A percentile compares a stretch with the other conserved stretches of the same genome.
Evolutionary conservation across 2,329 filamentous ascomycete species (phyloP).

Genomic region (Leptographium galeiforme): DNA sequence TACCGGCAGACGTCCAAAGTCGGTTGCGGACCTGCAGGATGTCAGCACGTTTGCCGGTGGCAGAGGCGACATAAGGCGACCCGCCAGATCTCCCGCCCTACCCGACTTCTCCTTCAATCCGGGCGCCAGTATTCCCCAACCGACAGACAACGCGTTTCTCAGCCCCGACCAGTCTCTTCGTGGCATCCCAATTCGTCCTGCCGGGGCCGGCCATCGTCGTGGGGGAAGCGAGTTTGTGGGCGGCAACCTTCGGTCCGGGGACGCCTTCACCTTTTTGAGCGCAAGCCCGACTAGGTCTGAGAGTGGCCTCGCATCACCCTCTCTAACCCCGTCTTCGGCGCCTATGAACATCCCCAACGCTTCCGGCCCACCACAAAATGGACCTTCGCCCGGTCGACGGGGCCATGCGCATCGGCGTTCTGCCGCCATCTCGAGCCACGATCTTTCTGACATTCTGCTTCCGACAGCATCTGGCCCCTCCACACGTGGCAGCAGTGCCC

Average conservation of each 20-base stretch:
- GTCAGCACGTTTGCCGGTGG: conserved; percentile 8
- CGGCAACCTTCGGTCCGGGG: conserved; percentile 48
- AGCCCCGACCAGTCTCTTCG: conserved; percentile 39
- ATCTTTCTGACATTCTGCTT: conserved; percentile 57
- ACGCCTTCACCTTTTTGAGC: conserved; percentile 48
- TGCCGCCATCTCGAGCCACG: conserved; percentile 69
- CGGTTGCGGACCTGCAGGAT: conserved; percentile 33
- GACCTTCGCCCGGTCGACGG: conserved; percentile 30
- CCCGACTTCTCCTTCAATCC: conserved; percentile 43
- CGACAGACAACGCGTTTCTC: conserved; percentile 26
- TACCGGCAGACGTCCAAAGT: conserved; percentile 36
- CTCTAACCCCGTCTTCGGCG: conserved; percentile 19
- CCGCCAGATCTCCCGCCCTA: conserved; percentile 26
- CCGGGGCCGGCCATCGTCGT: conserved; percentile 62
- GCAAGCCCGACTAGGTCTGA: conserved; percentile 56
- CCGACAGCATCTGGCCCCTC: conserved; percentile 38
- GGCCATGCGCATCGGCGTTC: conserved; percentile 75
- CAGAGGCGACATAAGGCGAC: conserved; percentile 3
- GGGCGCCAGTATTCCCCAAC: conserved; percentile 16
- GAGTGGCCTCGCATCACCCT: conserved; percentile 42
- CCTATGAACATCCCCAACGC: neutral
- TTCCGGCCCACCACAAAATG: neutral
- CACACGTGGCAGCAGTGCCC: conserved; percentile 47
- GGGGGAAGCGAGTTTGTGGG: conserved; percentile 81
- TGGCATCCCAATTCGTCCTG: conserved; percentile 36